These are phyloP conservation scores for Porodaedalea pini DNA, from an alignment of 1,284 basidiomycete genomes.

Conservation along the genomic window DNA sequence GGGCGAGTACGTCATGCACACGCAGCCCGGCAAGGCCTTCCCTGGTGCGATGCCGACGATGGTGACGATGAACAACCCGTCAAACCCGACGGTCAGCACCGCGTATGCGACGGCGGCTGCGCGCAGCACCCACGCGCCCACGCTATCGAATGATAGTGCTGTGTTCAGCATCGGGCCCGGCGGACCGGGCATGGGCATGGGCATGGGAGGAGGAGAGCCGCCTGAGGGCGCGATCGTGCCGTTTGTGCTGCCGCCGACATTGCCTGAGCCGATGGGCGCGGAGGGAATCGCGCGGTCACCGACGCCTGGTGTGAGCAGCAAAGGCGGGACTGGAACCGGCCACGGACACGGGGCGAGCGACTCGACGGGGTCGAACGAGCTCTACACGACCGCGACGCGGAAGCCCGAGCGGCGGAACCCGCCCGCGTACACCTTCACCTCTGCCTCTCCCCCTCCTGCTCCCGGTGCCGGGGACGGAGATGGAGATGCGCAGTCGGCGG, in stretches of 20 bases:
- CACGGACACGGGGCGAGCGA: conserved; percentile 1
- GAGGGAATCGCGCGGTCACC: not conserved
- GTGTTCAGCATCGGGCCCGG: not conserved
- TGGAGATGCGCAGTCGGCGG: not conserved
- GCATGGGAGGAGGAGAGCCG: not conserved
- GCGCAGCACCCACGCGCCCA: conserved; percentile 4
- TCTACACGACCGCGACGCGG: not conserved
- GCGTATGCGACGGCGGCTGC: conserved; percentile 3
- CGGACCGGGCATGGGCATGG: not conserved
- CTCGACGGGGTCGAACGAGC: not conserved
- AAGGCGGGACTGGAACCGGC: not conserved
- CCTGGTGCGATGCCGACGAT: not conserved
- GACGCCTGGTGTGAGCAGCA: not conserved
- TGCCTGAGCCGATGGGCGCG: conserved; percentile 4
- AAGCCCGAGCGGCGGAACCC: conserved; percentile 5
- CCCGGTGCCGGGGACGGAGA: not conserved
- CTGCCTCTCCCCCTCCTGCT: not conserved
- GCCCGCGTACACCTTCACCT: conserved; percentile 2
- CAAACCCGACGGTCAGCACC: not conserved
- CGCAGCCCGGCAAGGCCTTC: conserved; percentile 2
- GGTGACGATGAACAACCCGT: not conserved
- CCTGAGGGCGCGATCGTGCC: conserved; percentile 17
- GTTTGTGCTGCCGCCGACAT: conserved; percentile 9
- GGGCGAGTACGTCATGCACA: not conserved
- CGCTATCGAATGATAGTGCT: conserved; percentile 7